Conservation (phyloP, 495 filamentous ascomycete species). For the Talaromyces stipitatus region DNA sequence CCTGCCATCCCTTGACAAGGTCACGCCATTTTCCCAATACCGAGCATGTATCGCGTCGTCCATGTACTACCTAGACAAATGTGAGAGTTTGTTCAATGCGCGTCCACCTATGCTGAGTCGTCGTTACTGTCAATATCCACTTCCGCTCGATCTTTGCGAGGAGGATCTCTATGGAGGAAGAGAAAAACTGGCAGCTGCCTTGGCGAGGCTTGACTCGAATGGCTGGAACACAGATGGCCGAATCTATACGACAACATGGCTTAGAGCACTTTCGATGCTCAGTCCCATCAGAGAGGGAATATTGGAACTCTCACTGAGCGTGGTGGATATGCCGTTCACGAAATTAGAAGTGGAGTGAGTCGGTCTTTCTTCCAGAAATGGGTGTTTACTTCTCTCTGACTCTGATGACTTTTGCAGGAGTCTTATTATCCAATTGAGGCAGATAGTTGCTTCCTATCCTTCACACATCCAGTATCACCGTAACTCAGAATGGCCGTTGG, state of each 20-base stretch:
- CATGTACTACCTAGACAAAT: not conserved
- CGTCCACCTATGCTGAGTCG: conserved; percentile 43
- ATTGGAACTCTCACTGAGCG: conserved; percentile 44
- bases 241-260: conserved; percentile 23
- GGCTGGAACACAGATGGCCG: conserved; percentile 43
- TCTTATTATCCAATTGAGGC: not conserved
- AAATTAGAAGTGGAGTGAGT: conserved; percentile 13
- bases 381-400: too few relatives aligned
- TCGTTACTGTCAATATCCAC: conserved; percentile 42
- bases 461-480: not conserved
- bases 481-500: not conserved
- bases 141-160: conserved; percentile 47
- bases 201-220: conserved; percentile 29
- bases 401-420: not conserved
- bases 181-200: conserved; percentile 18
- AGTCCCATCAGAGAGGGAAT: conserved; percentile 43
- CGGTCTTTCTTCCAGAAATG: too few relatives aligned
- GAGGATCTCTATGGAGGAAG: conserved; percentile 35
- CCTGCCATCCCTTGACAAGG: conserved; percentile 4
- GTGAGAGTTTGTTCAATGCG: not conserved
- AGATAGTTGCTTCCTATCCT: not conserved
- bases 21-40: conserved; percentile 6
- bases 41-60: conserved; percentile 26
- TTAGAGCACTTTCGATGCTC: conserved; percentile 33
- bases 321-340: conserved; percentile 10